Percentiles rank a stretch among this genome's conserved stretches.
Conservation (phyloP, 306 rosid species). For the Adenanthera pavonina region DNA sequence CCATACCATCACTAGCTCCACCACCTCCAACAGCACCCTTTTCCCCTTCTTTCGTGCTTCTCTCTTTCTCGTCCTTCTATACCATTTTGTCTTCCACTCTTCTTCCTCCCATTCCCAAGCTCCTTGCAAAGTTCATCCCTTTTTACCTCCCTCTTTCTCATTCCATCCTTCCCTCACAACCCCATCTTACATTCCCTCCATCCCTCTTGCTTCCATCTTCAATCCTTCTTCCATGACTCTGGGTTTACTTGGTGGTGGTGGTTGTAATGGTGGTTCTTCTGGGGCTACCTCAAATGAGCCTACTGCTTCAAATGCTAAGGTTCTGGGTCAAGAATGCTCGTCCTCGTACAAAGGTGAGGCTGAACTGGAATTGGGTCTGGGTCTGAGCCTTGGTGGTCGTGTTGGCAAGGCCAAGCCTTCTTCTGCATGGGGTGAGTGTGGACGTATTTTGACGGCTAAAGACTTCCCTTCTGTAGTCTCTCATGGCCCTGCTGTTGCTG, state of each 20-base stretch:
- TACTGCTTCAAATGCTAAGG: slow-evolving; percentile 42
- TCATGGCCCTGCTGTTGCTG: slow-evolving; percentile 43
- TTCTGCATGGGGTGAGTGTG: slow-evolving; percentile 59
- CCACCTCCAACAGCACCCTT: slow-evolving; percentile 38
- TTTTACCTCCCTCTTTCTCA: slow-evolving; percentile 13
- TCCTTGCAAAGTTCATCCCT: background rate
- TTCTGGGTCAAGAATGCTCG: slow-evolving; percentile 43
- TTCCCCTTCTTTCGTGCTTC: slow-evolving; percentile 2
- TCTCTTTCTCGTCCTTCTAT: slow-evolving; percentile 32
- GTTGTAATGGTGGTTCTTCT: slow-evolving; percentile 40
- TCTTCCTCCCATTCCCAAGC: background rate
- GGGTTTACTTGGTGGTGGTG: slow-evolving; percentile 44
- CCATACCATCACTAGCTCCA: slow-evolving; percentile 63
- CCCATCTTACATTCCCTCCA: background rate
- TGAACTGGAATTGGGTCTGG: slow-evolving; percentile 66
- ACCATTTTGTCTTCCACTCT: slow-evolving; percentile 26
- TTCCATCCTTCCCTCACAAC: background rate
- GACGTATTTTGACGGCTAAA: slow-evolving; percentile 69
- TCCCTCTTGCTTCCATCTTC: background rate
- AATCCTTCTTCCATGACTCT: slow-evolving; percentile 38
- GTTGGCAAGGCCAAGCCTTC: slow-evolving; percentile 41
- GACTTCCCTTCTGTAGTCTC: slow-evolving; percentile 63
- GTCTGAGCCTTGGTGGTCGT: slow-evolving; percentile 47
- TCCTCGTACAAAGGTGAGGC: slow-evolving; percentile 52
- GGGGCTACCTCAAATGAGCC: slow-evolving; percentile 53